Percentiles rank a stretch among this genome's conserved stretches.
Conservation (phyloP, 116 monocot species). For the Phalaenopsis hybrid region DNA sequence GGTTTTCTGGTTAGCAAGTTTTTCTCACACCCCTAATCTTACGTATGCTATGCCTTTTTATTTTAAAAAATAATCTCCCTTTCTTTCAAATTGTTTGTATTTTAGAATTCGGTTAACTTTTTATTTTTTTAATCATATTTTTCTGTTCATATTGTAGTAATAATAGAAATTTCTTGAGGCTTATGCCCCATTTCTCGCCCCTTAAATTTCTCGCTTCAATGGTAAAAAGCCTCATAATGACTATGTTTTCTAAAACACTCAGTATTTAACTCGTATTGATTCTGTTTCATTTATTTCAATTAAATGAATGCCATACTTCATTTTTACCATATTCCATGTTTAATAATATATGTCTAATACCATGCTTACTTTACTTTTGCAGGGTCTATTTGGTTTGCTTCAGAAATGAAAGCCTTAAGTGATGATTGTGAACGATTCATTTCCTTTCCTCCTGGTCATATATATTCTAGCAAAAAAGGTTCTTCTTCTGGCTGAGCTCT, state of each 20-base stretch:
- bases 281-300: not conserved
- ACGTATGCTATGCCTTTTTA: no score
- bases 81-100: not conserved
- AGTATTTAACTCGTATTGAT: not conserved
- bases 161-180: not conserved
- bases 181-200: not conserved
- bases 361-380: slow-evolving; percentile 5
- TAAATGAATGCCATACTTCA: not conserved
- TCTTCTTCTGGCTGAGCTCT: not conserved
- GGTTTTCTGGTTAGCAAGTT: no score
- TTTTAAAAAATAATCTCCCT: no score
- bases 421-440: slow-evolving; percentile 94
- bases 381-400: slow-evolving; percentile 96
- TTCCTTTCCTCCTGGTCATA: slow-evolving; percentile 82
- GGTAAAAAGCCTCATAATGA: no score
- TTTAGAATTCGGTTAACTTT: not conserved
- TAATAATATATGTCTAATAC: not conserved
- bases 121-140: not conserved
- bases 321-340: not conserved
- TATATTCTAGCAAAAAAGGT: slow-evolving; percentile 95
- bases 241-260: not conserved
- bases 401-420: slow-evolving; percentile 96
- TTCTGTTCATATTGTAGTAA: not conserved
- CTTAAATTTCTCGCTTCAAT: not conserved
- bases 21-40: no score